Conservation (phyloP, 768 basidiomycete genomes). For the Mycena galericulata region DNA sequence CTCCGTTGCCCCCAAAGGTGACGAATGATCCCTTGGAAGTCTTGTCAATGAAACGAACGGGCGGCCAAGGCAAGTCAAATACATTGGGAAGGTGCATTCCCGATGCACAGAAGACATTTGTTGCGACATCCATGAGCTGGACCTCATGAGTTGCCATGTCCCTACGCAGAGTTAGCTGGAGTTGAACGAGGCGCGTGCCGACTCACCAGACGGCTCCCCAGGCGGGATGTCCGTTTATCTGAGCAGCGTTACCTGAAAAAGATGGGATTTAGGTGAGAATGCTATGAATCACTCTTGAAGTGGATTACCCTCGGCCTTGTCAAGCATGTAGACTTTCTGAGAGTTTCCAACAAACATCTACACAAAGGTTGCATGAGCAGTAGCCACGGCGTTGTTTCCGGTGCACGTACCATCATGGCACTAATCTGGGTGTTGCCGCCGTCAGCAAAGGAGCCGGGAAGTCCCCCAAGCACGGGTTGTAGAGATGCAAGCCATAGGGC, state of each 20-base stretch:
- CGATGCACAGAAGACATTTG: constrained; percentile 83
- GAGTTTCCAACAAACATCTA: constrained; percentile 78
- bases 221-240: constrained; percentile 69
- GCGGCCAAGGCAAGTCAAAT: constrained; percentile 52
- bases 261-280: too few relatives aligned
- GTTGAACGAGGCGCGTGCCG: background rate
- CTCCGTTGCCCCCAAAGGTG: constrained; percentile 84
- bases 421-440: constrained; percentile 51
- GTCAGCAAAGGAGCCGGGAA: constrained; percentile 50
- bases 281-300: too few relatives aligned
- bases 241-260: constrained; percentile 44
- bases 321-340: constrained; percentile 81
- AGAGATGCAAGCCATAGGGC: constrained; percentile 42
- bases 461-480: constrained; percentile 40
- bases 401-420: constrained; percentile 51
- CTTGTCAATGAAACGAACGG: too few relatives aligned
- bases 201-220: constrained; percentile 59
- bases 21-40: constrained; percentile 63
- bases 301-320: constrained; percentile 77
- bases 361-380: background rate
- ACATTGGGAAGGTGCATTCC: constrained; percentile 85
- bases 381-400: too few relatives aligned
- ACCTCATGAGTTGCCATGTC: constrained; percentile 71
- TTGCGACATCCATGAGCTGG: constrained; percentile 75
- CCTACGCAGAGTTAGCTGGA: constrained; percentile 48